Percentiles rank a stretch among this genome's conserved stretches.
phyloP scores from a whole-genome alignment of 2,329 filamentous ascomycete species.

The Cladosporium velox region DNA sequence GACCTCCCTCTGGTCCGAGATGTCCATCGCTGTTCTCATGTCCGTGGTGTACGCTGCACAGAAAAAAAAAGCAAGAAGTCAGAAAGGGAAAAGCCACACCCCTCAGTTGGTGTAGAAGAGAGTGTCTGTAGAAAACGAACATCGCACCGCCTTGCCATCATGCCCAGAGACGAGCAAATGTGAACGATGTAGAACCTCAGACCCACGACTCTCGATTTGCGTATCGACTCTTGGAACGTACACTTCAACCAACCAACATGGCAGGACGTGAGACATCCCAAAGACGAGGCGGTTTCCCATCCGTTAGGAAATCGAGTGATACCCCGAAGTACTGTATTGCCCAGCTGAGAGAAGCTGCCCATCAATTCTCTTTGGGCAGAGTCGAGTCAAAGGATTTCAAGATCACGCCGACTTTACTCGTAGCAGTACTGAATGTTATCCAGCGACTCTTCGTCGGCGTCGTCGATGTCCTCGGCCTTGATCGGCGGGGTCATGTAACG shows the following conservation, averaged over 20 bases:
- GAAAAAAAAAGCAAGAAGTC: neutral
- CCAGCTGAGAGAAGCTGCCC: neutral
- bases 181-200: neutral
- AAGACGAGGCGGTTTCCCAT: neutral
- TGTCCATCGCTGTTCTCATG: neutral
- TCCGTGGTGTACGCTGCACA: neutral
- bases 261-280: neutral
- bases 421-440: neutral
- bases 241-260: neutral
- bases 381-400: neutral
- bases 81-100: neutral
- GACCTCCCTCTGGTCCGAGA: neutral
- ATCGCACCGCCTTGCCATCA: neutral
- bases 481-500: neutral
- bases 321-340: neutral
- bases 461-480: neutral
- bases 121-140: neutral
- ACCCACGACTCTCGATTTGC: neutral
- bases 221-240: neutral
- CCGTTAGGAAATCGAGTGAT: neutral
- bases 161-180: neutral
- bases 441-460: neutral
- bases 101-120: neutral
- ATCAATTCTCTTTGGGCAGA: neutral
- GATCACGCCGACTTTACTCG: neutral